phyloP scores from a whole-genome alignment of 441 rosid species.

The Croton laevigatus region DNA sequence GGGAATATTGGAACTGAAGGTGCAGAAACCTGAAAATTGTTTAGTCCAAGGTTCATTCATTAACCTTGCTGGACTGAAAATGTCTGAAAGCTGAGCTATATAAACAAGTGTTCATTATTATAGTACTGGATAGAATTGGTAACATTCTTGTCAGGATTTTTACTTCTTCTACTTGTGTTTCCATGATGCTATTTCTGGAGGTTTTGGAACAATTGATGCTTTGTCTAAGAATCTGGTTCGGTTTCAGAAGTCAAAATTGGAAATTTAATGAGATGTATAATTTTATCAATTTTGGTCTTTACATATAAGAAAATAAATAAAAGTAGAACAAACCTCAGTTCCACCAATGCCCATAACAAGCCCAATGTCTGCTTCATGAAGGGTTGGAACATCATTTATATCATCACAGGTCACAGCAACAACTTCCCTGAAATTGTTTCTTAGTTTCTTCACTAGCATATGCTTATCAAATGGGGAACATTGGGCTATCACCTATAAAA shows the following conservation, averaged over 20 bases:
- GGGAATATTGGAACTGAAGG: conserved; percentile 45
- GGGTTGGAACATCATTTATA: too few relatives aligned
- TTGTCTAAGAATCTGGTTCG: conserved; percentile 42
- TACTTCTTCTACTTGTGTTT: conserved; percentile 60
- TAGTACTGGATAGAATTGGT: conserved; percentile 49
- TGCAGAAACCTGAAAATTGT: conserved; percentile 32
- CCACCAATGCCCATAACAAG: too few relatives aligned
- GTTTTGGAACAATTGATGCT: conserved; percentile 36
- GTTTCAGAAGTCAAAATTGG: background rate
- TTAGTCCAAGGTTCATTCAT: conserved; percentile 28
- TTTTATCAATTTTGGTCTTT: too few relatives aligned
- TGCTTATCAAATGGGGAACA: too few relatives aligned
- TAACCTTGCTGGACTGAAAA: conserved; percentile 42
- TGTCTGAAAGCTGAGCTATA: conserved; percentile 57
- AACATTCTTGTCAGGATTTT: conserved; percentile 54
- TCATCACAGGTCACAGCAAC: too few relatives aligned
- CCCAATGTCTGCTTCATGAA: too few relatives aligned
- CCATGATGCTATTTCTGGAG: conserved; percentile 18
- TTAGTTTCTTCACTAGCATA: too few relatives aligned
- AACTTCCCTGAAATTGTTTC: too few relatives aligned
- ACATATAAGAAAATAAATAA: too few relatives aligned
- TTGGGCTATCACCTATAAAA: too few relatives aligned
- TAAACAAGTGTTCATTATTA: conserved; percentile 60
- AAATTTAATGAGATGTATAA: background rate
- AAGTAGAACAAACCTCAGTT: too few relatives aligned